phyloP scores from a whole-genome alignment of 306 rosid species.

The Sicyos edulis region DNA sequence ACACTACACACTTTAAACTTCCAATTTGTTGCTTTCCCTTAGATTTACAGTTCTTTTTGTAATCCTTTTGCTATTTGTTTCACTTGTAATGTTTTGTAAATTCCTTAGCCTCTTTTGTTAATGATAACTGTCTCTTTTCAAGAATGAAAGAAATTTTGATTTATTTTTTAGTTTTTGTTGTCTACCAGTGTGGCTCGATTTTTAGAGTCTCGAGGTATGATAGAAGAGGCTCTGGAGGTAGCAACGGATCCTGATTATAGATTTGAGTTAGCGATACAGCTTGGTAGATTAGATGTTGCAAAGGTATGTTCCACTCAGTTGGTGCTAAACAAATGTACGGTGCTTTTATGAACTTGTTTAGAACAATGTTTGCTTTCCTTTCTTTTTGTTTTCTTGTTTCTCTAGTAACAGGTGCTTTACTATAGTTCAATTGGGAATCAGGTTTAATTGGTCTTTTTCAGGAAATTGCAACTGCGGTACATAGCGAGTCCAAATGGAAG shows the following conservation, averaged over 20 bases:
- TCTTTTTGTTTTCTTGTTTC: not conserved
- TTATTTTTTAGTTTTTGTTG: slow-evolving; percentile 13
- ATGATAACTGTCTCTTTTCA: not conserved
- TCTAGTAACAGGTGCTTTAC: not conserved
- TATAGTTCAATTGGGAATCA: not conserved
- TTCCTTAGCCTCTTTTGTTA: not conserved
- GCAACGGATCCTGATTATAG: slow-evolving; percentile 94
- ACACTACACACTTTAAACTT: not conserved
- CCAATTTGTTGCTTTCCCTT: not conserved
- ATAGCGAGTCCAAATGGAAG: slow-evolving; percentile 95
- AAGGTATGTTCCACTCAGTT: slow-evolving; percentile 47
- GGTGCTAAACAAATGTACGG: slow-evolving; percentile 1
- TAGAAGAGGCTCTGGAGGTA: slow-evolving; percentile 89
- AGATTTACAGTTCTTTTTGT: not conserved
- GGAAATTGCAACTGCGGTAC: slow-evolving; percentile 72
- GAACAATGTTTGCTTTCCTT: not conserved
- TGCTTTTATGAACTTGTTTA: not conserved
- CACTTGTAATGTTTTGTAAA: not conserved
- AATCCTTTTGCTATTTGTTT: not conserved
- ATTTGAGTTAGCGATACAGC: slow-evolving; percentile 90
- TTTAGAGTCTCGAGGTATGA: slow-evolving; percentile 94
- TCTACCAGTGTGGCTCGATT: slow-evolving; percentile 80
- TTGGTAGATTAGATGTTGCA: slow-evolving; percentile 90
- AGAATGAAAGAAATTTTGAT: not conserved
- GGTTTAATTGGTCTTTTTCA: slow-evolving; percentile 24